A percentile compares a stretch with the other conserved stretches of the same genome.
These are phyloP conservation scores for Magnolia sinica DNA, from an alignment of 164 flowering plant species.

Conservation along the genomic window DNA sequence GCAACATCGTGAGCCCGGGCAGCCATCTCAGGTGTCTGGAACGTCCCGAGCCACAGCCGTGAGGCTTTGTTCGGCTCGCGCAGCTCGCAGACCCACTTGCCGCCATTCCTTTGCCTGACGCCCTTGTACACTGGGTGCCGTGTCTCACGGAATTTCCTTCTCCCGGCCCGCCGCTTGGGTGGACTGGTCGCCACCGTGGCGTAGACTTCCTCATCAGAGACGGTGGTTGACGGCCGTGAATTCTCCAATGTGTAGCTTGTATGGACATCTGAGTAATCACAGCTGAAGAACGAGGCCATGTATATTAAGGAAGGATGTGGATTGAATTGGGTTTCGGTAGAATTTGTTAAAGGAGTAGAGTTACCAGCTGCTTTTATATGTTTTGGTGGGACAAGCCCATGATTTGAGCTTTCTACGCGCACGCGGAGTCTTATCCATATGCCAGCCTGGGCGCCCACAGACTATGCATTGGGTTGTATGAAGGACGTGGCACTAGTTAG, in stretches of 20 bases:
- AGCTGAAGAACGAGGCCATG: too few relatives aligned
- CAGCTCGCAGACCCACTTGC: conserved; percentile 60
- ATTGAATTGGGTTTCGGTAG: background rate
- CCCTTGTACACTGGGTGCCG: conserved; percentile 74
- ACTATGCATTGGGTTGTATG: too few relatives aligned
- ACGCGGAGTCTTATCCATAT: too few relatives aligned
- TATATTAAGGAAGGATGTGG: too few relatives aligned
- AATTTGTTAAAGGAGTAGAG: background rate
- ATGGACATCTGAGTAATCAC: too few relatives aligned
- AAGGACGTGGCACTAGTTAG: too few relatives aligned
- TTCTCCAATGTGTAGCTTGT: background rate
- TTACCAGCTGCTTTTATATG: background rate
- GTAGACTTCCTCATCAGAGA: conserved; percentile 9
- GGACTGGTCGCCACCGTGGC: conserved; percentile 1
- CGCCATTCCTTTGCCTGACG: conserved; percentile 39
- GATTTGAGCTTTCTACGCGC: too few relatives aligned
- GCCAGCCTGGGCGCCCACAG: too few relatives aligned
- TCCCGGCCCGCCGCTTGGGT: conserved; percentile 54
- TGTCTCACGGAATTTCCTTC: conserved; percentile 73
- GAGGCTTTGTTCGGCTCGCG: conserved; percentile 48
- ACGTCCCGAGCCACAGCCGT: conserved; percentile 64
- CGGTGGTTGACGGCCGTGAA: background rate
- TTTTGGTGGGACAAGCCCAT: too few relatives aligned
- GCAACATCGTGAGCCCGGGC: conserved; percentile 35
- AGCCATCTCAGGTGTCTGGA: conserved; percentile 33